Evolutionary conservation across 2,329 filamentous ascomycete genomes (phyloP), one percentile per base, ranked within the genome.

Genomic region (Dothidotthia symphoricarpi): DNA sequence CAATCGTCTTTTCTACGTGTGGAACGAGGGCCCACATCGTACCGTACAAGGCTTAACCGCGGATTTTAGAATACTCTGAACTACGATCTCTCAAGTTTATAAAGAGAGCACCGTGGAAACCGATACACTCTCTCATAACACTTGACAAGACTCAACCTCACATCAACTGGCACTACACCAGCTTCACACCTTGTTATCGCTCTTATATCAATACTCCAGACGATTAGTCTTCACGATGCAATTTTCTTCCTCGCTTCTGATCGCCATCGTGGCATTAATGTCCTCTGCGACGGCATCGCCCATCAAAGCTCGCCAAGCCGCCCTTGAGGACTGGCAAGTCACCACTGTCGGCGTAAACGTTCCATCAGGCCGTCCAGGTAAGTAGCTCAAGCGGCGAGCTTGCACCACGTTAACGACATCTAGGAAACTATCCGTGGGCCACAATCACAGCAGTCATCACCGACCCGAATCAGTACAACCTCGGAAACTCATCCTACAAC

Each of bases 391-490:
- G 31, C 11, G n/a, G 16, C 24, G 6, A 19, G 3, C 7, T 31
- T 13, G 13, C 6, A 25, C 22, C 40, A 1, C 50, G 52, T 1
- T 54, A 50, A 6, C 47, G 54, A 8, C 57, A 51, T 14, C 51
- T 51, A 13, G 54, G 45, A 24, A 34, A 31, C 29, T 49, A 53
- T 14, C 42, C 49, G 13, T 61, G 56, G 55, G 32, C 36, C 3
- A 39, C 31, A 8, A 48, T 63, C 34, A 45, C 34, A 13, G 53
- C 55, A 24, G 50, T 47, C 33, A 38, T 61, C n/a, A 58, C 49
- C 6, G 57, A 63, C 16, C 55, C 59, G 3, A 61, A 63, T 34
- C 40, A 41, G 7, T 42, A 51, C 43, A 46, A 40, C 33, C 39
- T 58, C 13, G 45, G 44, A 11, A 32, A 33, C 11, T 15, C 47